Evolutionary conservation across 2,329 filamentous ascomycete species (phyloP), one percentile per base, ranked within the genome.

Genomic region (Alternaria sp.): DNA sequence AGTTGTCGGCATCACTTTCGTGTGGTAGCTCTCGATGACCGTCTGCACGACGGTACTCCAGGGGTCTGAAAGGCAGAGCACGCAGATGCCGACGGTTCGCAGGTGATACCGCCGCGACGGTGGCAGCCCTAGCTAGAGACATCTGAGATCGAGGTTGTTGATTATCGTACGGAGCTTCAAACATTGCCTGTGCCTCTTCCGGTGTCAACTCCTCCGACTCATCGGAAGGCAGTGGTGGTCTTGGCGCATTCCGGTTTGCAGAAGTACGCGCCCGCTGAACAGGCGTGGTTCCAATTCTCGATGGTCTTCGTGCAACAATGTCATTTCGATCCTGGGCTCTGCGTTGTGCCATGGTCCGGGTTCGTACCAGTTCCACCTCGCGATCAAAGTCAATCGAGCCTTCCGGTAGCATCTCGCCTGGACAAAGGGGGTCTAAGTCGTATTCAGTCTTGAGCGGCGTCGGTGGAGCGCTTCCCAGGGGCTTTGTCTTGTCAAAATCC

Each of bases 1-100:
- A 96, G 71, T 94, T 93, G 72, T 96, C 93, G 5, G 92, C 92
- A 76, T 96, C 92, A 67, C 92, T 95, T 79, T 96, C 92, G 77
- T 96, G 92, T 5, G 92, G 92, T 69, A 93, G 86, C 72, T 94
- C 90, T 45, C 87, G 84, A 45, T 89, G 85, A 7, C 90, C 89
- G 78, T 92, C 90, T 13, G 90, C 90, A 49, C 90, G 86, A 47
- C 89, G 87, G 74, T 91, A 91, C 69, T 89, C 88, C 82, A 70
- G 83, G 81, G 69, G 86, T 81, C 57, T 86, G 80, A 44, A 87
- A 81, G 52, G 85, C 82, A 68, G 88, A 26, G 80, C 77, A n/a
- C 79, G 88, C 68, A 93, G 85, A 51, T 91, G 85, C 23, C 88
- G 86, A 59, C 91, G 88, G 69, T 89, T 93, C 12, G 88, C 88